Base-by-base conservation (phyloP, 2,329 filamentous ascomycete species). In the Cladorrhinum sp. region DNA sequence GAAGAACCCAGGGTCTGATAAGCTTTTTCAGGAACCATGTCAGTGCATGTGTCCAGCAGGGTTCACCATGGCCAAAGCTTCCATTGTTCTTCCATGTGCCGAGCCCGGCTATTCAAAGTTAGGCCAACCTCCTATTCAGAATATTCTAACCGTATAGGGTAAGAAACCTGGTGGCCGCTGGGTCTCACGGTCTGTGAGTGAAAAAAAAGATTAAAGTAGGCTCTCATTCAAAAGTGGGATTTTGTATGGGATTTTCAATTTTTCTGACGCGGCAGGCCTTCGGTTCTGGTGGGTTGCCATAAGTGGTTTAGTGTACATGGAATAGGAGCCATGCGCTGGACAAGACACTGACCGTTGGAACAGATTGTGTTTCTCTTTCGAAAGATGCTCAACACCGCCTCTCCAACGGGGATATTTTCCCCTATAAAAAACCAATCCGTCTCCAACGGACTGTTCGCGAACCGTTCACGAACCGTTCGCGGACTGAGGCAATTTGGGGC, bases 61-160 rank as follows among this genome's bases (percentile, higher is more conserved):
- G 53, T 55, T 23, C 53, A 42, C 53, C 16, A 55, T 55, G 30
- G 51, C 28, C 51, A 54, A 9, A 54, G 51, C 51, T 54, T 54
- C 51, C 9, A 21, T 54, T 28, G 26, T 28, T 9, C 9, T 28
- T 28, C 26, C 26, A 28, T 28, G 26, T 28, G 26, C 26, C 10
- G n/a, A 42, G n/a, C n/a, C n/a, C n/a, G n/a, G n/a, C n/a, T n/a
- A n/a, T n/a, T n/a, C n/a, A n/a, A n/a, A n/a, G n/a, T n/a, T n/a
- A n/a, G n/a, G n/a, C n/a, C n/a, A n/a, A n/a, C n/a, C n/a, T n/a
- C n/a, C n/a, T n/a, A n/a, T n/a, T n/a, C n/a, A n/a, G n/a, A n/a
- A n/a, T n/a, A n/a, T n/a, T n/a, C n/a, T n/a, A n/a, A n/a, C n/a
- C n/a, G n/a, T n/a, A n/a, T n/a, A n/a, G n/a, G n/a, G n/a, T n/a